Percentiles rank a stretch among this genome's conserved stretches.
These are phyloP conservation scores for Paspalum vaginatum DNA, from an alignment of 176 grass and related monocot species.

Conservation along the genomic window DNA sequence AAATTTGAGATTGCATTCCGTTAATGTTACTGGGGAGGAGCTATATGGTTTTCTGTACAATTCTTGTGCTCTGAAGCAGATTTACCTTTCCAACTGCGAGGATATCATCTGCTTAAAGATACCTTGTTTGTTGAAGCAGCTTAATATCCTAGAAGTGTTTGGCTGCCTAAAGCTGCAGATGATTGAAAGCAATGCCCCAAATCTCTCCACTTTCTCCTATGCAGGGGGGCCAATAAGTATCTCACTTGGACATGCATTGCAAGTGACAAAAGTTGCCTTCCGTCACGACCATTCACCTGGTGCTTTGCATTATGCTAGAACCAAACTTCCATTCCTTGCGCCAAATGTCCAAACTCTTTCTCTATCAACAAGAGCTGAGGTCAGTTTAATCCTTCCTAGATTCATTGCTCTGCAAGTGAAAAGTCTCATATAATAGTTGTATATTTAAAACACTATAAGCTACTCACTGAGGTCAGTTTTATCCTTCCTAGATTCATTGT, in stretches of 20 bases:
- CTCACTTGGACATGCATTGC: not conserved
- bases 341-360: not conserved
- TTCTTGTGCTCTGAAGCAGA: not conserved
- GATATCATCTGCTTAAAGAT: constrained; percentile 1
- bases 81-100: not conserved
- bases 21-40: not conserved
- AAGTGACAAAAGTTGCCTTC: not conserved
- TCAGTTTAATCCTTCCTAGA: not conserved
- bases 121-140: not conserved
- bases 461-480: not conserved
- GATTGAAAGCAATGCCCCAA: not conserved
- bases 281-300: not conserved
- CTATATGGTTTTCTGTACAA: not conserved
- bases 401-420: not conserved
- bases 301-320: not conserved
- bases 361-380: not conserved
- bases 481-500: not conserved
- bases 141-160: not conserved
- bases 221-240: not conserved
- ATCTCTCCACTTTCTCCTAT: not conserved
- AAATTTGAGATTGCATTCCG: not conserved
- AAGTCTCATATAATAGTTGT: not conserved
- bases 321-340: not conserved
- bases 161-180: not conserved
- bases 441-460: not conserved